Conservation (phyloP, 2,329 filamentous ascomycete species). For the Fusarium tanahbumbuense region DNA sequence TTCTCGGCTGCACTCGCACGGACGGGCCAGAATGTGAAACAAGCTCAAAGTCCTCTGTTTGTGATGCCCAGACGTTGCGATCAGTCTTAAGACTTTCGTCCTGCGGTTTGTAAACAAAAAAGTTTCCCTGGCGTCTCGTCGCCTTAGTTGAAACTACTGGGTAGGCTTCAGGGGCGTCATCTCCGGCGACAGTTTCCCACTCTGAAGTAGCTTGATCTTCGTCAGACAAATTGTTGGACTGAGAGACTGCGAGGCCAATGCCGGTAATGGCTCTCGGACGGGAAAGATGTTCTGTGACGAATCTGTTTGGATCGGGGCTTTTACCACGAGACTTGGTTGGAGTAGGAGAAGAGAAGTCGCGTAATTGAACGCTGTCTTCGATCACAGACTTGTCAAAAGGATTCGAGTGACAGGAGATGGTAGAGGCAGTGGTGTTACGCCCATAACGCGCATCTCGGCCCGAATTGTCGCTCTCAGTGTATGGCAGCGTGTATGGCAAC, state of each 20-base stretch:
- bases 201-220: constrained; percentile 44
- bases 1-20: constrained; percentile 15
- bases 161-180: constrained; percentile 40
- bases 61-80: neutral
- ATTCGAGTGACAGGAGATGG: constrained; percentile 29
- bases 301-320: constrained; percentile 21
- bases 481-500: constrained; percentile 27
- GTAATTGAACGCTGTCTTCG: constrained; percentile 16
- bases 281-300: constrained; percentile 34
- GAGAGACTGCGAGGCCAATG: neutral
- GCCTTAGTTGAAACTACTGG: constrained; percentile 16
- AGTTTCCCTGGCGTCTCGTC: constrained; percentile 30
- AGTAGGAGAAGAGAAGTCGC: constrained; percentile 22
- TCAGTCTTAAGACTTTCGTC: constrained; percentile 7
- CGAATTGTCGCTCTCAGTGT: constrained; percentile 36
- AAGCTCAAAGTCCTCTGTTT: constrained; percentile 24
- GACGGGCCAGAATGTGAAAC: constrained; percentile 28
- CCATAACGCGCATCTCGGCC: constrained; percentile 32
- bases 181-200: constrained; percentile 48
- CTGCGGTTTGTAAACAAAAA: constrained; percentile 24
- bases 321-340: constrained; percentile 5
- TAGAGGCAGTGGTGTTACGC: constrained; percentile 33
- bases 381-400: constrained; percentile 21
- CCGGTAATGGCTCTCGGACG: neutral
- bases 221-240: constrained; percentile 8